A percentile compares a stretch with the other conserved stretches of the same genome.
These are phyloP conservation scores for Lepidium africanum DNA, from an alignment of 345 rosid genomes.

Conservation along the genomic window DNA sequence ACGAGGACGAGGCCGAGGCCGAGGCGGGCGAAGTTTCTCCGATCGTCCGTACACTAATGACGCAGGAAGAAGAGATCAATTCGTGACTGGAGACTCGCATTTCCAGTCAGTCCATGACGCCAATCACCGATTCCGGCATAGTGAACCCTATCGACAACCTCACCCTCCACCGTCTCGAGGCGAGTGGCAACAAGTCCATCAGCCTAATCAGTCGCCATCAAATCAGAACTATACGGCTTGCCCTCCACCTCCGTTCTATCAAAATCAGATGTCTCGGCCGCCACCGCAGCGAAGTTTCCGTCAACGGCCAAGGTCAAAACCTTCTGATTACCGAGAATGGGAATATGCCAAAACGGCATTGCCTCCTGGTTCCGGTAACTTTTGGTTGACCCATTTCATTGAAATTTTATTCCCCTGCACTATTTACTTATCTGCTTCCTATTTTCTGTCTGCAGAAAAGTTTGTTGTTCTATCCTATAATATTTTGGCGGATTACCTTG, in stretches of 20 bases:
- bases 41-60: conserved; percentile 28
- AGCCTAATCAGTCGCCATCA: conserved; percentile 17
- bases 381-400: neutral
- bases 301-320: conserved; percentile 42
- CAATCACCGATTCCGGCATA: conserved; percentile 35
- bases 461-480: conserved; percentile 79
- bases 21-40: conserved; percentile 52
- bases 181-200: conserved; percentile 29
- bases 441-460: conserved; percentile 43
- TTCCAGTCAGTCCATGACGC: conserved; percentile 39
- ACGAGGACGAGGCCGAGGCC: conserved; percentile 39
- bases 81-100: conserved; percentile 42
- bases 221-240: conserved; percentile 21
- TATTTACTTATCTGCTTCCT: neutral
- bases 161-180: conserved; percentile 11
- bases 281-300: conserved; percentile 33
- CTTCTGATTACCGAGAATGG: conserved; percentile 70
- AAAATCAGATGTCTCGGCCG: conserved; percentile 36
- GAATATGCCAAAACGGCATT: conserved; percentile 48
- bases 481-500: conserved; percentile 89
- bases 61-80: conserved; percentile 31
- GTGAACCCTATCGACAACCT: neutral
- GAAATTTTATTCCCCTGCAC: neutral
- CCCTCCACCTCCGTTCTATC: conserved; percentile 35
- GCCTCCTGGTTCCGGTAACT: conserved; percentile 54